Conservation (phyloP, 192 early-diverging fungal genomes). For the Dissophora ornata region DNA sequence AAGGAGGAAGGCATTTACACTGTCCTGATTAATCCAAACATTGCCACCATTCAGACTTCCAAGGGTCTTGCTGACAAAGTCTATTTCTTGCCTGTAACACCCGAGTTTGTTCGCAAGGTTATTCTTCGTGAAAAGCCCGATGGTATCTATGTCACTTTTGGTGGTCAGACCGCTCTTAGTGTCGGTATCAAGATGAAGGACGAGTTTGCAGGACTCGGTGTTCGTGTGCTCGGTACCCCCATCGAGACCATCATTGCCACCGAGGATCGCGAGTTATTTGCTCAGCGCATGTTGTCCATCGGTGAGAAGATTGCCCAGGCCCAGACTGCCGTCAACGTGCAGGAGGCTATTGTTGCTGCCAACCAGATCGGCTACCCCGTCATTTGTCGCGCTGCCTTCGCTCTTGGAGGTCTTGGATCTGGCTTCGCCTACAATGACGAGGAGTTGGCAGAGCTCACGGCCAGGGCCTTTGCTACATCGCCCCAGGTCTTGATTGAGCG, state of each 20-base stretch:
- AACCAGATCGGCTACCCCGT: conserved; percentile 93
- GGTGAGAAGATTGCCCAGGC: conserved; percentile 93
- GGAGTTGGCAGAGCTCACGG: conserved; percentile 82
- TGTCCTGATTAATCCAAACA: conserved; percentile 99
- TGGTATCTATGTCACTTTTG: conserved; percentile 98
- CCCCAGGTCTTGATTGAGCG: conserved; percentile 95
- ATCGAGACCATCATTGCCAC: conserved; percentile 97
- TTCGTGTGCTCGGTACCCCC: conserved; percentile 94
- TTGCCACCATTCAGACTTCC: conserved; percentile 99
- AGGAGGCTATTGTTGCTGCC: conserved; percentile 90
- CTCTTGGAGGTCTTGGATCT: conserved; percentile 96
- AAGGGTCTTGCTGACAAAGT: conserved; percentile 97
- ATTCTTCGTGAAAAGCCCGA: conserved; percentile 96
- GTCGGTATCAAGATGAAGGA: conserved; percentile 94
- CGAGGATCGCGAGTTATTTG: conserved; percentile 97
- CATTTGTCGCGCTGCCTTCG: conserved; percentile 96
- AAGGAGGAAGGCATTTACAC: conserved; percentile 98
- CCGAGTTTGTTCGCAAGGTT: conserved; percentile 95
- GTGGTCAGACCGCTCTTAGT: conserved; percentile 98
- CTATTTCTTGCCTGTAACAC: conserved; percentile 96
- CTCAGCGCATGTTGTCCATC: conserved; percentile 83
- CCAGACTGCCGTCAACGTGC: conserved; percentile 79
- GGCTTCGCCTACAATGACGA: conserved; percentile 94
- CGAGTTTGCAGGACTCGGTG: conserved; percentile 90
- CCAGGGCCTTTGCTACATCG: conserved; percentile 90